Evolutionary conservation across 768 basidiomycete species (phyloP).

Genomic region (Lactifluus volemus): DNA sequence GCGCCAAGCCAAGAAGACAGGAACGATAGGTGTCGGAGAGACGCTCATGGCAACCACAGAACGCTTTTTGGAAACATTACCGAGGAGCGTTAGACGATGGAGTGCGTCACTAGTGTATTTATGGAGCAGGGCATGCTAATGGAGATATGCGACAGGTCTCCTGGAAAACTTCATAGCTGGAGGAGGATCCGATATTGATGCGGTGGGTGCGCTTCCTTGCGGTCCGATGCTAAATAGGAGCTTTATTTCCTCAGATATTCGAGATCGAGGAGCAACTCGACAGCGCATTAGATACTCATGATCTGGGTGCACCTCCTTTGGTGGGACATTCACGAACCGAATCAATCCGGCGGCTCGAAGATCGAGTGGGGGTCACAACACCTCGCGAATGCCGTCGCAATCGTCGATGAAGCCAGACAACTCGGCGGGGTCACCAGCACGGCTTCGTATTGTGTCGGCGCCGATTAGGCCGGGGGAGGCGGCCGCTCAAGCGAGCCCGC

Average conservation of each 20-base stretch:
- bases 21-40: slow-evolving; percentile 61
- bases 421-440: slow-evolving; percentile 13
- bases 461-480: slow-evolving; percentile 32
- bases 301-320: slow-evolving; percentile 25
- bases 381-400: slow-evolving; percentile 2
- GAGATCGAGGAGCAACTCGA: slow-evolving; percentile 63
- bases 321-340: slow-evolving; percentile 27
- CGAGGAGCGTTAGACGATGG: slow-evolving; percentile 63
- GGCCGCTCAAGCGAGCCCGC: slow-evolving; percentile 45
- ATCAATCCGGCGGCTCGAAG: slow-evolving; percentile 20
- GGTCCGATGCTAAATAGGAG: background rate
- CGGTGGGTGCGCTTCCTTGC: slow-evolving; percentile 35
- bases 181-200: slow-evolving; percentile 62
- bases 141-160: slow-evolving; percentile 40
- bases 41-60: slow-evolving; percentile 62
- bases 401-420: slow-evolving; percentile 6
- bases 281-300: slow-evolving; percentile 47
- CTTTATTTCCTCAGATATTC: slow-evolving; percentile 46
- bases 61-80: slow-evolving; percentile 62
- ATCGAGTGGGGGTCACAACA: background rate
- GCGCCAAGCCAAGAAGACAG: slow-evolving; percentile 65
- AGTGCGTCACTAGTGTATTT: slow-evolving; percentile 39
- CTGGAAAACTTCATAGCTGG: slow-evolving; percentile 70
- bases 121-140: background rate
- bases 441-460: slow-evolving; percentile 38